Evolutionary conservation across 768 basidiomycete species (phyloP).

Genomic region (Boletus tomentosulus): DNA sequence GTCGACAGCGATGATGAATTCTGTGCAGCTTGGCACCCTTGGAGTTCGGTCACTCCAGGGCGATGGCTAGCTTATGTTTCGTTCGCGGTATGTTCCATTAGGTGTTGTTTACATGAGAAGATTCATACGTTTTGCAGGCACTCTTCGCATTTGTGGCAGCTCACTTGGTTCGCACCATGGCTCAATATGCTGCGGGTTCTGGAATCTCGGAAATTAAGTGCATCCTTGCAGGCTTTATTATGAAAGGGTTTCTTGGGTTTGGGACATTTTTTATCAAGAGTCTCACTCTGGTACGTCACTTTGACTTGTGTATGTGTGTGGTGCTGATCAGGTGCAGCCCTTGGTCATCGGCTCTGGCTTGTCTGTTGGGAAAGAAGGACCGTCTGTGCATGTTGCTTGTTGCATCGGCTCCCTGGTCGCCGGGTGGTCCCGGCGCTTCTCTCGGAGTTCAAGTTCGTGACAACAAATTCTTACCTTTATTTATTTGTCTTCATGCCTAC

Average conservation of each 20-base stretch:
- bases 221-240: slow-evolving; percentile 93
- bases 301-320: neutral
- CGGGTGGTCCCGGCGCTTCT: slow-evolving; percentile 74
- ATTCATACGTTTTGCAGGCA: slow-evolving; percentile 43
- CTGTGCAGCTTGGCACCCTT: slow-evolving; percentile 90
- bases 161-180: slow-evolving; percentile 82
- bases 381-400: slow-evolving; percentile 96
- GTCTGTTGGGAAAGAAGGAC: slow-evolving; percentile 97
- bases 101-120: neutral
- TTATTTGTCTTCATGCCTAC: slow-evolving; percentile 14
- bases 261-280: slow-evolving; percentile 93
- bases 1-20: slow-evolving; percentile 77
- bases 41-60: slow-evolving; percentile 69
- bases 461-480: neutral
- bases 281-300: slow-evolving; percentile 71
- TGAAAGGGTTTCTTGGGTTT: slow-evolving; percentile 91
- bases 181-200: slow-evolving; percentile 94
- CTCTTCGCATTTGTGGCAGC: slow-evolving; percentile 83
- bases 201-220: slow-evolving; percentile 99
- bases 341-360: slow-evolving; percentile 95
- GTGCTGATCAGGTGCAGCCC: slow-evolving; percentile 53
- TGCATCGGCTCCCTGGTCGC: slow-evolving; percentile 91
- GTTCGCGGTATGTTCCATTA: slow-evolving; percentile 68
- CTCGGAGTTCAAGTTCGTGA: slow-evolving; percentile 77
- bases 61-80: slow-evolving; percentile 84